Base-by-base conservation (phyloP, 2,329 filamentous ascomycete species). In the Lachnellula cervina region DNA sequence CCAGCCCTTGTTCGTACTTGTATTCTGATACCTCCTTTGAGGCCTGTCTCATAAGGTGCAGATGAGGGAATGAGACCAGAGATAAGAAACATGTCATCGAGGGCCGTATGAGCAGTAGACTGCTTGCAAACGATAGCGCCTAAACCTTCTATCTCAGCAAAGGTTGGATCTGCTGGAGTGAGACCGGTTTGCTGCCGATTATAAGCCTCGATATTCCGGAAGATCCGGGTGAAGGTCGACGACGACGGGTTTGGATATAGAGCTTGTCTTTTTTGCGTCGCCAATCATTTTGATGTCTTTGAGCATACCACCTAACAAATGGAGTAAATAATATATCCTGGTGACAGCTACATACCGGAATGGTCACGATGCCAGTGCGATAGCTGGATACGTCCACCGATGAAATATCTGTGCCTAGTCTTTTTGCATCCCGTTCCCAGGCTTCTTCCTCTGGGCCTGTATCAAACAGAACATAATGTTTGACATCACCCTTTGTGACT, bases 351-450 rank as follows among this genome's bases (percentile, higher is more conserved):
- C 5, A n/a, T 51, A 43, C 77, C 77, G 25, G 77, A 80, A 59
- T 82, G 77, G 59, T 82, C 77, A 40, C 79, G 73, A 67, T 82
- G 77, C 79, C 79, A 80, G 61, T 80, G 76, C 5, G 76, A 78
- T 23, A 81, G 66, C 48, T 79, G 72, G 19, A 80, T 14, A 74
- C 55, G 59, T 80, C 78, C 23, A 82, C 69, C 0, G 65, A 60
- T 1, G 71, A 66, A 4, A 79, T 64, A 60, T 78, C 70, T 1
- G 74, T 68, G 25, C 69, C 64, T 17, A 80, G 64, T 2, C 78
- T 70, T 4, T 67, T 72, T 4, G 70, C 73, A 59, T 82, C 82
- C n/a, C 71, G 68, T 60, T 77, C 73, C 74, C 77, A 82, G 3
- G 73, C 68, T 7, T 74, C 72, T 44, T 76, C 78, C 62, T 81